Evolutionary conservation across 352 stramenopile species (phyloP).

Genomic region (Thraustotheca clavata): DNA sequence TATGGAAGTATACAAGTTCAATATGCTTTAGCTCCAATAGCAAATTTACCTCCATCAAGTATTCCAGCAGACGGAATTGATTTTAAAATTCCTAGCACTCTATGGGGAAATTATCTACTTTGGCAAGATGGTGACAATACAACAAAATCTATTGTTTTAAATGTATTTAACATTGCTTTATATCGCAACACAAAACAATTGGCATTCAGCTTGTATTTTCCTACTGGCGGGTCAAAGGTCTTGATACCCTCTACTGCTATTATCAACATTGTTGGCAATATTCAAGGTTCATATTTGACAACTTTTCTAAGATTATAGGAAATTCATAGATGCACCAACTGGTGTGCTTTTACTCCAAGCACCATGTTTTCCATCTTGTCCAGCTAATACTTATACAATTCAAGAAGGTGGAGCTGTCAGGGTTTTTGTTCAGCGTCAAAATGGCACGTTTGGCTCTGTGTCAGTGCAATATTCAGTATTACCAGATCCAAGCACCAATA

Average conservation of each 20-base stretch:
- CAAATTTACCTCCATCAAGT: conserved; percentile 30
- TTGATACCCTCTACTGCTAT: neutral
- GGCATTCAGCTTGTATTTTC: neutral
- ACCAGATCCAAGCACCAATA: neutral
- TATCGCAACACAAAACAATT: conserved; percentile 1
- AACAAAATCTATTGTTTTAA: conserved; percentile 35
- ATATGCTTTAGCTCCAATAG: conserved; percentile 27
- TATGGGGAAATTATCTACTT: neutral
- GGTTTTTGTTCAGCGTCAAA: conserved; percentile 44
- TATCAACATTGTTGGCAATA: neutral
- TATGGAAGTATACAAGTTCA: conserved; percentile 10
- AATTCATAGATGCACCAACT: conserved; percentile 22
- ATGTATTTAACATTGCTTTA: conserved; percentile 25
- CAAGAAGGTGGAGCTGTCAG: conserved; percentile 38
- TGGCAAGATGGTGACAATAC: conserved; percentile 34
- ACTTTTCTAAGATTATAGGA: neutral
- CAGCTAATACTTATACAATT: conserved; percentile 35
- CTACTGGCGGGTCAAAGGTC: neutral
- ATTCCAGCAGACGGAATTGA: conserved; percentile 34
- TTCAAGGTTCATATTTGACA: neutral
- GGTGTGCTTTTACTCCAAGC: conserved; percentile 54
- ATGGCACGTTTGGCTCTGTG: conserved; percentile 38
- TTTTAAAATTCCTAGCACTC: conserved; percentile 23
- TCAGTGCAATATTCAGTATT: conserved; percentile 30
- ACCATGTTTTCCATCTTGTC: conserved; percentile 57